Base-by-base conservation (phyloP, 805 yeast species). In the Candida cerambycidarum region DNA sequence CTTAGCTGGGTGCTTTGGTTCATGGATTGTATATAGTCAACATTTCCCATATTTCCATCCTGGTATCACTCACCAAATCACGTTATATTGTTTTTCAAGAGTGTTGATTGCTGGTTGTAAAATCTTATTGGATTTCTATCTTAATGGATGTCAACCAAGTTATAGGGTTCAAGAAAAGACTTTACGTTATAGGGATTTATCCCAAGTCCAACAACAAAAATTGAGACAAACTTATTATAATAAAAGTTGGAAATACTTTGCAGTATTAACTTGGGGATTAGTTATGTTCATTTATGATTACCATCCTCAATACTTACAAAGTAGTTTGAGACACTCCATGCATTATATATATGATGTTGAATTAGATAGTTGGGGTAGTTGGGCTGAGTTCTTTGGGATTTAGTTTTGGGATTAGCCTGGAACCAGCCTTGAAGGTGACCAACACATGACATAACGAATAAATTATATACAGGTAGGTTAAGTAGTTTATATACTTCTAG, bases 71-170 rank as follows among this genome's bases (percentile, higher is more conserved):
- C 83, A 80, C 48, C 90, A 85, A 60, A 77, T 85, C 50, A 85
- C 89, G 1, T 69, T 85, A 39, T 85, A 85, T 54, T 83, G 88
- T 47, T 75, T 82, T 43, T 79, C 88, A 3, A 69, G 95, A 32
- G 87, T 83, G 4, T 56, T 79, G 38, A 56, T 86, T 32, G 92
- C 86, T 0, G 38, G 75, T 3, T 83, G 84, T 11, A 81, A 79
- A 54, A 70, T 75, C 33, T 38, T 75, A 10, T 72, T 69, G 36
- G 76, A 71, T 47, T 46, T 55, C 25, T 65, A 63, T 46, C 61
- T 71, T 44, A 50, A 58, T 25, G 63, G 69, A 41, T 54, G 54
- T 18, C 70, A 68, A 47, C 75, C 75, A 13, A 38, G 29, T 12
- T 49, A 34, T 34, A 38, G 16, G 18, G 29, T 46, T n/a, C 35